These are phyloP conservation scores for Carex scoparia DNA, from an alignment of 176 grass and related monocot species.

Conservation along the genomic window DNA sequence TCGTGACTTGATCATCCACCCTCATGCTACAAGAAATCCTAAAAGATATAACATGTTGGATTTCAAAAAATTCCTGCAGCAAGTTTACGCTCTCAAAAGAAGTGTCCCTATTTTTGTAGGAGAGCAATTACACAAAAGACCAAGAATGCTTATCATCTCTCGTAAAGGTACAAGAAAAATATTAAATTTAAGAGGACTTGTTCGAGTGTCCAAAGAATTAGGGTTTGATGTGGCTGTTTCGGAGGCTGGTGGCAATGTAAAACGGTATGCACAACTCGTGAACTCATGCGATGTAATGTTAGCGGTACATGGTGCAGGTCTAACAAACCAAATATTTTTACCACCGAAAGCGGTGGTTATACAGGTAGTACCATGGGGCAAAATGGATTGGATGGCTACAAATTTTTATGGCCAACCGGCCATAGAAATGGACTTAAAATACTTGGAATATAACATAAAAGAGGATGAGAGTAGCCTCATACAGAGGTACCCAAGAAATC, in stretches of 20 bases:
- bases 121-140: conserved; percentile 32
- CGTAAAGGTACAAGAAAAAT: conserved; percentile 50
- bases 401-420: conserved; percentile 63
- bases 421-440: conserved; percentile 41
- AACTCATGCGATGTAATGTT: conserved; percentile 58
- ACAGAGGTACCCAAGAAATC: conserved; percentile 36
- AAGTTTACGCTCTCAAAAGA: conserved; percentile 36
- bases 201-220: conserved; percentile 23
- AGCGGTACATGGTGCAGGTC: conserved; percentile 51
- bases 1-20: conserved; percentile 42
- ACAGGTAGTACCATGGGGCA: conserved; percentile 57
- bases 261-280: conserved; percentile 40
- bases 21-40: conserved; percentile 43
- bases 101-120: conserved; percentile 31
- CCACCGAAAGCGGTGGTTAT: conserved; percentile 35
- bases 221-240: conserved; percentile 48
- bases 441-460: conserved; percentile 48
- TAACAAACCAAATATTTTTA: conserved; percentile 52
- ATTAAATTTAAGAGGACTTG: conserved; percentile 30
- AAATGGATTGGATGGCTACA: conserved; percentile 69
- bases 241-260: conserved; percentile 40
- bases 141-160: conserved; percentile 57
- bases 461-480: conserved; percentile 47
- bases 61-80: conserved; percentile 59
- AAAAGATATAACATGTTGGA: conserved; percentile 39